A percentile compares a stretch with the other conserved stretches of the same genome.
These are phyloP conservation scores for Phialocephala sp. DNA, from an alignment of 2,329 filamentous ascomycete species.

Conservation along the genomic window DNA sequence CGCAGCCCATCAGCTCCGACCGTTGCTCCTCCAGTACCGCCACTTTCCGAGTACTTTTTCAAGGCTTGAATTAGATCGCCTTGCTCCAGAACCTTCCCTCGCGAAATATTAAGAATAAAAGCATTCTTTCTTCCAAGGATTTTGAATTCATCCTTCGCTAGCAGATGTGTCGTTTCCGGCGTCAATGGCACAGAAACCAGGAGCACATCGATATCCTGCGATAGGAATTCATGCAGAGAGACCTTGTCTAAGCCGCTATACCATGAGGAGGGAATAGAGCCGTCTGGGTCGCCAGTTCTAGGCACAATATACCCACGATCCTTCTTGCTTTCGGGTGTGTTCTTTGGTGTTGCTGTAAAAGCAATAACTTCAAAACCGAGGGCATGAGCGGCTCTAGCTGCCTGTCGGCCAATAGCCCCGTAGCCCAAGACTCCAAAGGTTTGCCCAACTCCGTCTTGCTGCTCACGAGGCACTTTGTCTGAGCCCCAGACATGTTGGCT, in stretches of 20 bases:
- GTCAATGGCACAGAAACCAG: slow-evolving; percentile 60
- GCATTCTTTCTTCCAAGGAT: slow-evolving; percentile 54
- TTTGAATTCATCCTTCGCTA: slow-evolving; percentile 57
- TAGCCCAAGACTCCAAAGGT: slow-evolving; percentile 60
- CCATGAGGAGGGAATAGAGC: slow-evolving; percentile 56
- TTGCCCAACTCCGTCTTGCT: slow-evolving; percentile 61
- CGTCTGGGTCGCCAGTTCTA: slow-evolving; percentile 63
- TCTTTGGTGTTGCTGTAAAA: slow-evolving; percentile 73
- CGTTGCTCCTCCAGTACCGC: slow-evolving; percentile 9
- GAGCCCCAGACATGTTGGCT: slow-evolving; percentile 57
- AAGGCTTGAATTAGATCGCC: slow-evolving; percentile 59
- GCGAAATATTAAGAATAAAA: background rate
- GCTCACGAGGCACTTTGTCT: slow-evolving; percentile 37
- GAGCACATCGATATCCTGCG: slow-evolving; percentile 57
- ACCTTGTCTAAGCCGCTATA: slow-evolving; percentile 52
- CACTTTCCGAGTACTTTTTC: slow-evolving; percentile 24
- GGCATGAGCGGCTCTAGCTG: slow-evolving; percentile 62
- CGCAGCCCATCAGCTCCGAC: slow-evolving; percentile 49
- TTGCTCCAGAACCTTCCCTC: slow-evolving; percentile 52
- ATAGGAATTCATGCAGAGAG: slow-evolving; percentile 57
- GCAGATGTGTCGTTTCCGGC: slow-evolving; percentile 51
- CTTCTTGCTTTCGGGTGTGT: slow-evolving; percentile 65
- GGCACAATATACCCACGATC: slow-evolving; percentile 72
- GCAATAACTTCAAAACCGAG: slow-evolving; percentile 76
- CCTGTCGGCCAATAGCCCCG: slow-evolving; percentile 59